A percentile compares a stretch with the other conserved stretches of the same genome.
Evolutionary conservation across 441 rosid species (phyloP).

Genomic region (Erodium texanum): DNA sequence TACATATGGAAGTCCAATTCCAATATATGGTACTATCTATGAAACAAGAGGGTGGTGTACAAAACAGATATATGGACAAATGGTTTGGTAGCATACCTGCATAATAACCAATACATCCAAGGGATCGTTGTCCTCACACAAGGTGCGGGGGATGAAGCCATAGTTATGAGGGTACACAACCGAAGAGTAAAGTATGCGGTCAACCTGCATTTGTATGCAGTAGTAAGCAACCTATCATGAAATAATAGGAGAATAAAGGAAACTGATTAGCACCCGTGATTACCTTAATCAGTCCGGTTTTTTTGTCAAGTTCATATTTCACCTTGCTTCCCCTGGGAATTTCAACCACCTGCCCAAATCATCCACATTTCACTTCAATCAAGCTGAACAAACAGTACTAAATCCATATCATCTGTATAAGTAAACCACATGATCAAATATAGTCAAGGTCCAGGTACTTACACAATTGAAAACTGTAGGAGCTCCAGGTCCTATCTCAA

Average conservation of each 20-base stretch:
- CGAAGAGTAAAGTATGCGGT: constrained; percentile 63
- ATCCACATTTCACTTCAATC: not conserved
- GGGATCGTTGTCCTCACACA: constrained; percentile 67
- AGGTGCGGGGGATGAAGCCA: constrained; percentile 69
- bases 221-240: constrained; percentile 12
- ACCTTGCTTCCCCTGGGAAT: constrained; percentile 68
- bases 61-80: no score
- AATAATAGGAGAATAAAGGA: constrained; percentile 6
- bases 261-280: constrained; percentile 1
- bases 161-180: constrained; percentile 78
- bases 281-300: constrained; percentile 65
- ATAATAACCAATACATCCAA: constrained; percentile 62
- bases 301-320: constrained; percentile 74
- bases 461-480: constrained; percentile 79
- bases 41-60: no score
- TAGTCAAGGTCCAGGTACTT: constrained; percentile 22
- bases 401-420: no score
- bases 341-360: constrained; percentile 49
- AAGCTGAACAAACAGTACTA: no score
- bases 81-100: no score
- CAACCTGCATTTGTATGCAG: constrained; percentile 37
- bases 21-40: no score
- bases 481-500: constrained; percentile 96
- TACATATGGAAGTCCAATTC: no score
- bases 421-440: no score